Evolutionary conservation across 331 rosid genomes (phyloP).

Genomic region (Cydonia oblonga): DNA sequence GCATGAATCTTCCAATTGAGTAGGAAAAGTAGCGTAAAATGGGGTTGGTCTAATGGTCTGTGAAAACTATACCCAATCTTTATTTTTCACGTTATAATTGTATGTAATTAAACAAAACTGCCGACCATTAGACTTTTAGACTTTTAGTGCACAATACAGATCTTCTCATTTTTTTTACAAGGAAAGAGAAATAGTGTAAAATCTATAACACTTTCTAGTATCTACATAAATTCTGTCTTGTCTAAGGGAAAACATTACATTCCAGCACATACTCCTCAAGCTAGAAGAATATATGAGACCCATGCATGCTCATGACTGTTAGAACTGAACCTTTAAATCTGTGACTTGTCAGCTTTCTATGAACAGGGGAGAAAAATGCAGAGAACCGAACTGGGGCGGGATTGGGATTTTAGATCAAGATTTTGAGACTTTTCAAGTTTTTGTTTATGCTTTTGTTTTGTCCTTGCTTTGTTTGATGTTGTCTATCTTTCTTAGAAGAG

Average conservation of each 20-base stretch:
- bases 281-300: background rate
- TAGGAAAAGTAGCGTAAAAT: slow-evolving; percentile 3
- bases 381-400: background rate
- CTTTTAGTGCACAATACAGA: slow-evolving; percentile 55
- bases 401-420: background rate
- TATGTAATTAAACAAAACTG: slow-evolving; percentile 18
- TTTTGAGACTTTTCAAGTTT: background rate
- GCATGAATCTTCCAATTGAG: slow-evolving; percentile 5
- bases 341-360: background rate
- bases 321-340: background rate
- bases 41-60: slow-evolving; percentile 12
- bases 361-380: background rate
- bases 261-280: background rate
- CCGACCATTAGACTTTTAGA: background rate
- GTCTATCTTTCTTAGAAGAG: background rate
- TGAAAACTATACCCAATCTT: background rate
- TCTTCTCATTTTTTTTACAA: slow-evolving; percentile 30
- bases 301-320: background rate
- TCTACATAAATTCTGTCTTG: slow-evolving; percentile 2
- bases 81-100: slow-evolving; percentile 16
- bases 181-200: slow-evolving; percentile 17
- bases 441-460: background rate
- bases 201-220: slow-evolving; percentile 7
- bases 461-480: background rate
- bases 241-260: background rate